Base-by-base conservation (phyloP, 352 stramenopile species). In the Phytopythium litorale region DNA sequence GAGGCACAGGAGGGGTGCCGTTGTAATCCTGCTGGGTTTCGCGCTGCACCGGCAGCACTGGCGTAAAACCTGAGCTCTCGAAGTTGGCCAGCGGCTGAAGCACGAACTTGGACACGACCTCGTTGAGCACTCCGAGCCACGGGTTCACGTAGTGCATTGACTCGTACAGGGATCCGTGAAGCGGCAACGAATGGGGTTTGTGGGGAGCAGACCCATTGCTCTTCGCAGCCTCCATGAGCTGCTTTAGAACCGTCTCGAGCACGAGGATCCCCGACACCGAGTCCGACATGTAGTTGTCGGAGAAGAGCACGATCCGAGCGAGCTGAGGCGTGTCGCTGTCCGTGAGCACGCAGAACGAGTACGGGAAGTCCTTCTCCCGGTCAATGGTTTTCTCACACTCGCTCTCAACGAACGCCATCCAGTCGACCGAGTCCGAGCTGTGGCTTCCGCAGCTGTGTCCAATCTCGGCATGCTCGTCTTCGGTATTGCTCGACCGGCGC, bases 211-310 rank as follows among this genome's bases (percentile, higher is more conserved):
- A 18, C 25, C 28, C 0, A 43, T 60, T 8, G 33, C 13, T 38
- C n/a, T 7, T 25, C 0, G 25, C 32, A 13, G 25, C 18, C 21
- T 46, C 61, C 2, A 51, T 51, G 1, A 60, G 12, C 1, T 68
- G 46, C 13, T 62, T 58, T 8, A 62, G 25, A 6, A 68, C 60
- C 8, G 71, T 76, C 33, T 81, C 56, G 18, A 89, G 66, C 23
- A 89, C 69, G 40, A 83, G 68, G 6, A 60, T 51, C 15, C 77
- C 77, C 0, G 79, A 87, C 0, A 57, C 73, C 5, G 68, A 43
- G 50, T 89, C 79, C 7, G 77, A 79, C 79, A 89, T 89, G 72
- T 83, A 87, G 53, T 84, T 75, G 50, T 89, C 79, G 0, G 76
- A 64, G 21, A 87, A 75, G 50, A 89, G 56, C 21, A 87, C 51